Evolutionary conservation across 495 filamentous ascomycete species (phyloP).

Genomic region (Viridothelium virens): DNA sequence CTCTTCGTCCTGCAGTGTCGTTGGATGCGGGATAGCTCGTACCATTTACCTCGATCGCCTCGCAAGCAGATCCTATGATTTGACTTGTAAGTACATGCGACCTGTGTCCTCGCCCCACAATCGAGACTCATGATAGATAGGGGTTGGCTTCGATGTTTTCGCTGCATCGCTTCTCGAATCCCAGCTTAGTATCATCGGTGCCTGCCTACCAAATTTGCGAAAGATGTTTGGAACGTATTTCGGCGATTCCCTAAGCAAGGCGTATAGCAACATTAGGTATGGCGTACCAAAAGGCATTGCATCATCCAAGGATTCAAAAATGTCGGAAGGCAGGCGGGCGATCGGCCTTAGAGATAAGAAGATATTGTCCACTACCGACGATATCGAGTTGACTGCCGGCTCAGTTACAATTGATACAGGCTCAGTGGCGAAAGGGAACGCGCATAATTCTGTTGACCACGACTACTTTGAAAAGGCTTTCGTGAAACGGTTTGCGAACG

Average conservation of each 20-base stretch:
- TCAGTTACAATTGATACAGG: not conserved
- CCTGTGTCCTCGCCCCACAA: not conserved
- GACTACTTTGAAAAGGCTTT: constrained; percentile 6
- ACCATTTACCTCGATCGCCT: constrained; percentile 24
- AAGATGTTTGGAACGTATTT: constrained; percentile 17
- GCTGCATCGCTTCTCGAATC: constrained; percentile 26
- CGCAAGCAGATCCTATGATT: constrained; percentile 22
- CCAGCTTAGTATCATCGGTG: constrained; percentile 26
- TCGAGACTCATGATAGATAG: constrained; percentile 10
- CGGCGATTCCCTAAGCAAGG: constrained; percentile 4
- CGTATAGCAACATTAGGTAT: not conserved
- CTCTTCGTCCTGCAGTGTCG: constrained; percentile 15
- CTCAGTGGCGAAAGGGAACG: not conserved
- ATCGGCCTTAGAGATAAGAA: not conserved
- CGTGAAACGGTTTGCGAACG: constrained; percentile 1
- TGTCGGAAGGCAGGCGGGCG: not conserved
- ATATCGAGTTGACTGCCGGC: not conserved
- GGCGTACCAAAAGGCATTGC: not conserved
- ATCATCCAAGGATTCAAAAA: not conserved
- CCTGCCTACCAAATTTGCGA: constrained; percentile 25
- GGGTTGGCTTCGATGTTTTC: constrained; percentile 28
- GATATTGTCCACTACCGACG: not conserved
- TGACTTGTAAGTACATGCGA: constrained; percentile 22
- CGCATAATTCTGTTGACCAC: not conserved
- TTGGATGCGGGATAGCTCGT: constrained; percentile 22